Evolutionary conservation across 345 rosid genomes (phyloP), one percentile per base, ranked within the genome.

Genomic region (Rhodomyrtus tomentosa): DNA sequence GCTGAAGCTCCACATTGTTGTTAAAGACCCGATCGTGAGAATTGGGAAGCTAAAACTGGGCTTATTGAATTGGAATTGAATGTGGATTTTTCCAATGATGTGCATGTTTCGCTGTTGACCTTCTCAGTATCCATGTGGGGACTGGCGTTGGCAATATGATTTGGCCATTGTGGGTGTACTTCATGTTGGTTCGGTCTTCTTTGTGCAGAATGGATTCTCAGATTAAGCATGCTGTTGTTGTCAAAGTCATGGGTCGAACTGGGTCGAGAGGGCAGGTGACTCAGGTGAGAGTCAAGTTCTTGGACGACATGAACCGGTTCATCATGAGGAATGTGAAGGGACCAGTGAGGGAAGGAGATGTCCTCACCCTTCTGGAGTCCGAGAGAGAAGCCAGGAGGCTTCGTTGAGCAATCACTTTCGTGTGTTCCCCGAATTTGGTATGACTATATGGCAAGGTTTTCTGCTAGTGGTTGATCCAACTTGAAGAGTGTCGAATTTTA

Each of bases 241-340:
- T 95, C 53, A 94, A 95, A 85, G 95, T 95, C 11, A 91, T 95
- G 96, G 98, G 98, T 15, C 86, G 98, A 68, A 95, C 98, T 1
- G 98, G 98, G 24, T 94, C 97, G 1, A 91, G 98, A 82, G 98
- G 98, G 40, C 98, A 95, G 86, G 98, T 94, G 82, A 95, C 98
- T 80, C 96, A 94, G 85, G 98, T 95, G 45, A 88, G 98, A 84
- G 96, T 94, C n/a, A 95, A 93, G 93, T 94, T 95, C 81, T 79
- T 91, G 52, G 94, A 92, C 53, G 92, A 91, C 81, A 91, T 86
- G 85, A 91, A 92, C 85, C 91, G 95, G 1, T 91, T 85, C 85
- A 93, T 95, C 87, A 95, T 93, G 96, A 91, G 98, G 89, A 95
- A 95, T 24, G 96, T 92, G 49, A 93, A 95, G 90, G 98, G 98